phyloP scores from a whole-genome alignment of 805 yeast species.

The Yarrowia hollandica region DNA sequence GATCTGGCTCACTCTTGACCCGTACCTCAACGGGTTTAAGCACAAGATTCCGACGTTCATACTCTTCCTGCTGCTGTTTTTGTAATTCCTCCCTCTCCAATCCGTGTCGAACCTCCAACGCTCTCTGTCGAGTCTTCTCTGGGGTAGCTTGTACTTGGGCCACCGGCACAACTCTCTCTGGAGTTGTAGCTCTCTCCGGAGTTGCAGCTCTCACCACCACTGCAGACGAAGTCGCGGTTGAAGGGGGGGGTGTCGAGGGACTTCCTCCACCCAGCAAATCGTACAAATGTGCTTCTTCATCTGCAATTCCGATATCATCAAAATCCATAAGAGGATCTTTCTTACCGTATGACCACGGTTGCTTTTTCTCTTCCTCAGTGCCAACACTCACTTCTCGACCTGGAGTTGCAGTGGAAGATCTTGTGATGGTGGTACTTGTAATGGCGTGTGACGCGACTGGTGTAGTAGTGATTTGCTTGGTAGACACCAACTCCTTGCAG shows the following conservation, averaged over 20 bases:
- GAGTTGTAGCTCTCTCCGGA: neutral
- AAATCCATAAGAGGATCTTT: slow-evolving; percentile 5
- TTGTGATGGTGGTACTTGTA: no score
- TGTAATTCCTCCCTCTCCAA: no score
- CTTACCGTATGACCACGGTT: no score
- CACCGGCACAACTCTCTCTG: no score
- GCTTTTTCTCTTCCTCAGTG: no score
- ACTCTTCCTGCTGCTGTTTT: neutral
- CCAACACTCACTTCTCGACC: no score
- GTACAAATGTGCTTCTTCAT: neutral
- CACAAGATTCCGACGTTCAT: neutral
- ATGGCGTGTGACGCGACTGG: no score
- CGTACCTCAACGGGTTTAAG: neutral
- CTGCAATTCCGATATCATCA: neutral
- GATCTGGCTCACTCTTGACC: neutral
- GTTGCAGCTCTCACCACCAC: neutral
- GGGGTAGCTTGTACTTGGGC: neutral
- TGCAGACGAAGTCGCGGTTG: no score
- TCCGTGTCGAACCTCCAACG: neutral
- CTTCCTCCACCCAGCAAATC: neutral
- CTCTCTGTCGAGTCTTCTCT: neutral
- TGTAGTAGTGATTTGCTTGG: no score
- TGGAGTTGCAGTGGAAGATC: no score
- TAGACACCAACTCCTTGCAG: no score
- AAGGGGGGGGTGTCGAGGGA: neutral